These are phyloP conservation scores for Fusarium nygamai DNA, from an alignment of 2,329 filamentous ascomycete species.

Conservation along the genomic window DNA sequence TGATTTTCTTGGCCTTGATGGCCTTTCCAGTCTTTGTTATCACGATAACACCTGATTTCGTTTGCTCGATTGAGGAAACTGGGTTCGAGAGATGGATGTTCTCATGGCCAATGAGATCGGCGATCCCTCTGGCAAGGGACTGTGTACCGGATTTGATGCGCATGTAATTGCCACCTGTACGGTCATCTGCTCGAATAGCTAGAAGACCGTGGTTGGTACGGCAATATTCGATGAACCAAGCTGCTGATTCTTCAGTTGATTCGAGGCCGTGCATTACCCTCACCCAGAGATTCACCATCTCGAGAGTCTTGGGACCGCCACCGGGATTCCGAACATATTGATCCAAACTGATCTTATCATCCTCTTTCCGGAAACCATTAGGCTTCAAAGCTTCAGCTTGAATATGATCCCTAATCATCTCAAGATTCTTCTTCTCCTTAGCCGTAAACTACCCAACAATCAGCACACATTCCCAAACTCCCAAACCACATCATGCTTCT, in stretches of 20 bases:
- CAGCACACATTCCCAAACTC: neutral
- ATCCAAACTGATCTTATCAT: constrained; percentile 49
- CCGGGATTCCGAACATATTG: constrained; percentile 49
- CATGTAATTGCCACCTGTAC: constrained; percentile 49
- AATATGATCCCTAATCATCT: constrained; percentile 48
- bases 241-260: constrained; percentile 49
- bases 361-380: constrained; percentile 30
- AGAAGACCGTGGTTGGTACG: constrained; percentile 48
- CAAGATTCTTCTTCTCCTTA: constrained; percentile 48
- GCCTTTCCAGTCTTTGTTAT: constrained; percentile 36
- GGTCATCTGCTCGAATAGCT: constrained; percentile 49
- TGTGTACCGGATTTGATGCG: constrained; percentile 44
- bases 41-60: constrained; percentile 20
- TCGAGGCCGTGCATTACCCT: constrained; percentile 52
- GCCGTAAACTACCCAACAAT: constrained; percentile 38
- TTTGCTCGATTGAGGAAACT: constrained; percentile 40
- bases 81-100: constrained; percentile 31
- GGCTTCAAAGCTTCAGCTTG: constrained; percentile 46
- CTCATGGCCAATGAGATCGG: constrained; percentile 39
- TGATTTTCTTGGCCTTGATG: constrained; percentile 51
- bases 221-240: constrained; percentile 53
- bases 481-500: accelerated
- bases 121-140: constrained; percentile 41
- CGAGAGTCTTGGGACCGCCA: constrained; percentile 42
- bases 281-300: constrained; percentile 51